Percentiles rank a stretch among this genome's conserved stretches.
phyloP scores from a whole-genome alignment of 352 stramenopile species.

The Globisporangium orthogonon region DNA sequence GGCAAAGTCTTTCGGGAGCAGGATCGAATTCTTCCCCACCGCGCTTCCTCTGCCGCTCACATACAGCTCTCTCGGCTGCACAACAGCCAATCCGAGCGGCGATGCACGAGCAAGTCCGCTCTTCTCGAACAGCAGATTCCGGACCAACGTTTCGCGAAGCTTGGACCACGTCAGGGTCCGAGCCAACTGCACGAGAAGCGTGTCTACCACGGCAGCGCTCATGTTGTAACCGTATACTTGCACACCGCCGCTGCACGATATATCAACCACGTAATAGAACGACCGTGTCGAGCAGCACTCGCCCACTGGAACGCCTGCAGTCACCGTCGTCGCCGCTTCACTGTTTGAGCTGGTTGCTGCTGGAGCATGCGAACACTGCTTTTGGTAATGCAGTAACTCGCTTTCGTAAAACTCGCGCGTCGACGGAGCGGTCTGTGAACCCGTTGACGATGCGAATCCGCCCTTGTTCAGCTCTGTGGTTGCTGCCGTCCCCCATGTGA shows the following conservation, averaged over 20 bases:
- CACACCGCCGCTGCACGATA: constrained; percentile 53
- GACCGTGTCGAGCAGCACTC: constrained; percentile 28
- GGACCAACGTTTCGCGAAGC: constrained; percentile 58
- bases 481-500: constrained; percentile 28
- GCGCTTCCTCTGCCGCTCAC: constrained; percentile 23
- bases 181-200: constrained; percentile 40
- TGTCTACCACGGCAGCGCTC: constrained; percentile 52
- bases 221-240: constrained; percentile 77
- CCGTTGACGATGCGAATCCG: constrained; percentile 3
- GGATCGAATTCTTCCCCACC: constrained; percentile 21
- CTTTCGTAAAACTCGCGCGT: constrained; percentile 40
- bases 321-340: not conserved
- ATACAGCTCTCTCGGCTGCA: constrained; percentile 57
- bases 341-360: constrained; percentile 1
- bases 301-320: not conserved
- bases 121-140: constrained; percentile 54
- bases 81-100: constrained; percentile 36
- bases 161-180: constrained; percentile 67
- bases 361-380: constrained; percentile 7
- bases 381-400: constrained; percentile 47
- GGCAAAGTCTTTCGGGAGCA: constrained; percentile 41
- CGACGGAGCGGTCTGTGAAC: not conserved
- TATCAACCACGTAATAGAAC: constrained; percentile 71
- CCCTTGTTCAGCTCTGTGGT: constrained; percentile 27
- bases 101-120: constrained; percentile 38